Conservation (phyloP, 192 early-diverging fungal species). For the Phlyctochytrium planicorne region DNA sequence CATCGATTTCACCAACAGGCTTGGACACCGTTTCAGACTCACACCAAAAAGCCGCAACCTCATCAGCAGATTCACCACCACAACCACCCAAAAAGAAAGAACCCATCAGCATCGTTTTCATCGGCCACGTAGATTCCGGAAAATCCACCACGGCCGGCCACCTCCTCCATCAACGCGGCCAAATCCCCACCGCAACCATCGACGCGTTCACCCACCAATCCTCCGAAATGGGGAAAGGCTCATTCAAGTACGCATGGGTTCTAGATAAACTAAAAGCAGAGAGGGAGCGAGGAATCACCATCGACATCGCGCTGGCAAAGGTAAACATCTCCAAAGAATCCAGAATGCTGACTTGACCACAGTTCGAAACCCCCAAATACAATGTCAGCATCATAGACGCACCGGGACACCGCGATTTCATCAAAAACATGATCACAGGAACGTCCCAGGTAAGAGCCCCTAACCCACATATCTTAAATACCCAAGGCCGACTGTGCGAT, state of each 20-base stretch:
- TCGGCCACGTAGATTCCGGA: conserved; percentile 99
- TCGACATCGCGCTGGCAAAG: conserved; percentile 97
- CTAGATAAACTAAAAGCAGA: conserved; percentile 99
- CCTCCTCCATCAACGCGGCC: conserved; percentile 99
- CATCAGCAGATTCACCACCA: neutral
- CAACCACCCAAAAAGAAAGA: conserved; percentile 27
- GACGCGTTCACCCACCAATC: conserved; percentile 99
- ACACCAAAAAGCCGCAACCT: too few relatives aligned
- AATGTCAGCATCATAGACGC: conserved; percentile 99
- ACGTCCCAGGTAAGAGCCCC: conserved; percentile 79
- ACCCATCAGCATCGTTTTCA: conserved; percentile 67
- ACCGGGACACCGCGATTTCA: conserved; percentile 99
- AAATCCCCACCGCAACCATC: conserved; percentile 99
- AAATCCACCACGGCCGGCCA: conserved; percentile 99
- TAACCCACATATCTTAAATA: neutral
- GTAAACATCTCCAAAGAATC: conserved; percentile 38
- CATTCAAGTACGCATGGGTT: conserved; percentile 99
- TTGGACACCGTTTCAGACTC: too few relatives aligned
- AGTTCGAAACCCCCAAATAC: conserved; percentile 91
- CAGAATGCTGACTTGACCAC: neutral
- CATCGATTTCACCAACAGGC: too few relatives aligned
- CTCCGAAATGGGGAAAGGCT: conserved; percentile 98
- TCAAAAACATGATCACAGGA: conserved; percentile 94
- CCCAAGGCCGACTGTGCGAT: conserved; percentile 88
- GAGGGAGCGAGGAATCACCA: conserved; percentile 99